Base-by-base conservation (phyloP, 331 rosid species). In the Telfairia occidentalis region DNA sequence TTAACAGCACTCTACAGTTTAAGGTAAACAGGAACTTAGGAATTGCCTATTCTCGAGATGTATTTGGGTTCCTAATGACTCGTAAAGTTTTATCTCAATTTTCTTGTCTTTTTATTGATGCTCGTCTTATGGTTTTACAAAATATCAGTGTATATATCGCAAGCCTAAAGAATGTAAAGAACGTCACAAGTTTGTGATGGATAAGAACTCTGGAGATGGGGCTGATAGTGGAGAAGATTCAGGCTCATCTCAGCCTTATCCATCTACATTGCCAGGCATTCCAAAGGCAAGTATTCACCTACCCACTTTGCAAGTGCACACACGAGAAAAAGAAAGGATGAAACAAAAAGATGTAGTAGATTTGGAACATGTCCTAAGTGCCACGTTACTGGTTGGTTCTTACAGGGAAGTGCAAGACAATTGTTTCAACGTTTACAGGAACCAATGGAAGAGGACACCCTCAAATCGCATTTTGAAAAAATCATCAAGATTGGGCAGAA, bases 191-290 rank as follows among this genome's bases (percentile, higher is more conserved):
- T 40, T 85, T 76, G 83, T 96, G 46, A 96, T 96, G 97, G 97
- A 96, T 73, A 89, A 85, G 85, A 82, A 79, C 77, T 78, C 91
- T 74, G 97, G 96, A 77, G 99, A 96, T 84, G 97, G 99, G 75
- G 97, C 94, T 32, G 99, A 96, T 66, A 96, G 99, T 79, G 99
- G 97, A 58, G 99, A 95, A 82, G 97, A 96, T 84, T 96, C 99
- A 19, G 99, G 97, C 76, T 90, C 97, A 76, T 92, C 97, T 78
- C 99, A 92, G 82, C 91, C 99, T 71, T 96, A 96, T 87, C 97
- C 97, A 15, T 95, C 96, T 78, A 96, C 99, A 11, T 80, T 96
- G 73, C 99, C 97, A 9, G 99, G 99, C 66, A 96, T 96, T 81
- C 99, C 99, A 5, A 90, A 96, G 99, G 99, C 96, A 90, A 81